A percentile compares a stretch with the other conserved stretches of the same genome.
Conservation (phyloP, 164 flowering plant species). For the Santalum album region DNA sequence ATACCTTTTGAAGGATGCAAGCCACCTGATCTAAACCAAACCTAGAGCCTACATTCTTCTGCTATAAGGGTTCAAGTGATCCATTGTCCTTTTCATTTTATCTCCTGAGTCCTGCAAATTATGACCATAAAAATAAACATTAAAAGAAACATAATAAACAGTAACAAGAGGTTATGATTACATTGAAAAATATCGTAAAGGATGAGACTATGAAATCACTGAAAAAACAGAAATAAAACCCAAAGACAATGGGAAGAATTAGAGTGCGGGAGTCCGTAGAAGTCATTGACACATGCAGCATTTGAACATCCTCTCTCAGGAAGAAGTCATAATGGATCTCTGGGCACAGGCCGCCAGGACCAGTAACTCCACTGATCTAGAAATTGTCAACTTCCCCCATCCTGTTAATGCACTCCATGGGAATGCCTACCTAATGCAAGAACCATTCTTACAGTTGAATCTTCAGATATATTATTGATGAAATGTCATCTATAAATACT, state of each 20-base stretch:
- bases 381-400: slow-evolving; percentile 97
- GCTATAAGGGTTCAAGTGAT: slow-evolving; percentile 77
- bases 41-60: slow-evolving; percentile 87
- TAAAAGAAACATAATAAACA: slow-evolving; percentile 1
- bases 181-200: not conserved
- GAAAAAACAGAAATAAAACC: no score
- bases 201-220: not conserved
- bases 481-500: no score
- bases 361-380: slow-evolving; percentile 91
- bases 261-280: no score
- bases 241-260: no score
- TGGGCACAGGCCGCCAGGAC: slow-evolving; percentile 98
- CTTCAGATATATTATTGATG: no score
- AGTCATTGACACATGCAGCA: slow-evolving; percentile 28
- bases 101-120: slow-evolving; percentile 75
- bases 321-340: slow-evolving; percentile 88
- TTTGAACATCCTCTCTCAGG: slow-evolving; percentile 71
- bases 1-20: slow-evolving; percentile 68
- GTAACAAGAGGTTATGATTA: not conserved
- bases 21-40: slow-evolving; percentile 92
- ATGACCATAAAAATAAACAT: slow-evolving; percentile 1
- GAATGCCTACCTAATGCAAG: slow-evolving; percentile 72
- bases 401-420: slow-evolving; percentile 71
- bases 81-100: slow-evolving; percentile 83
- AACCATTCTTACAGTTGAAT: not conserved